Evolutionary conservation across 352 stramenopile species (phyloP), one percentile per base, ranked within the genome.

Genomic region (Thalassiosira hispida): DNA sequence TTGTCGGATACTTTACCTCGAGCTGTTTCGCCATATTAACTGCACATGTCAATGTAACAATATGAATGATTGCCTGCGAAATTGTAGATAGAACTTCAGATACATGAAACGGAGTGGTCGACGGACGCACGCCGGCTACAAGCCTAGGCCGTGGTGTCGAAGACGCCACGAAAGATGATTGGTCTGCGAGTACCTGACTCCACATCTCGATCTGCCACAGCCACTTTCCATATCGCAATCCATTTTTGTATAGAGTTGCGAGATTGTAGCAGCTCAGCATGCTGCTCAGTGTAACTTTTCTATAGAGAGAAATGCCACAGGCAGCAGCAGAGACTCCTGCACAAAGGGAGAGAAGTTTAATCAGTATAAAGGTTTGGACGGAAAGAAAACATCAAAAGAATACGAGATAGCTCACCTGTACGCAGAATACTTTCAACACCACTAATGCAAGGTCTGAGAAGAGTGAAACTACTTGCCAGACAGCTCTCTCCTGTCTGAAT

Each of bases 401-500:
- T 14, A 5, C 8, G 8, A 47, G 7, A 18, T 16, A 12, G 38
- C 14, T 47, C 38, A 47, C 46, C 46, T 53, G 46, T 53, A 18
- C 85, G 61, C 23, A 91, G 25, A 40, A 91, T 77, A 35, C 63
- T 70, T 67, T 91, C 85, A 7, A 87, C 71, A 5, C 85, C 85
- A 59, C 82, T 81, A 42, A 91, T 77, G 23, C 65, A 79, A 33
- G 81, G 81, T 42, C 82, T 67, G 1, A 91, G 62, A 62, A 86
- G 82, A 35, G 85, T 89, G 38, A 89, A 91, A 31, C 80, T 72
- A 38, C 77, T 78, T 60, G 80, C 84, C 40, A 90, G 62, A 35
- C 71, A 90, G 22, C 74, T 76, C 56, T 90, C 81, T 11, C 81
- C 81, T 49, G 84, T 83, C 60, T 85, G 81, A 18, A 90, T 87